Percentiles rank a stretch among this genome's conserved stretches.
These are phyloP conservation scores for Ploettnerulaceae sp. DNA, from an alignment of 2,329 filamentous ascomycete genomes.

Conservation along the genomic window DNA sequence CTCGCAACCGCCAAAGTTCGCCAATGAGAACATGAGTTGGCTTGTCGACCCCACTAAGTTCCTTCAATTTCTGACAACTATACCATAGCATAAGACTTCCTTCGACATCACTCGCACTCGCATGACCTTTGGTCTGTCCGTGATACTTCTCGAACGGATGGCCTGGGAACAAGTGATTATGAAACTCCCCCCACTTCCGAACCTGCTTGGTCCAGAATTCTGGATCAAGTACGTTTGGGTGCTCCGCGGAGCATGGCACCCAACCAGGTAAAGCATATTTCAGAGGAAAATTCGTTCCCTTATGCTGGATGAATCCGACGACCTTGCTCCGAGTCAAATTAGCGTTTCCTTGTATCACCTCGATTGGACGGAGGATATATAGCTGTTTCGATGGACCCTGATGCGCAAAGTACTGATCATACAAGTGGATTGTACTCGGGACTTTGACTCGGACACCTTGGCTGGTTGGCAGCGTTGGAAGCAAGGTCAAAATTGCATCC, in stretches of 20 bases:
- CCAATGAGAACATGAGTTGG: not conserved
- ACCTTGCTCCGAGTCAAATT: conserved; percentile 7
- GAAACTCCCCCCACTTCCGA: not conserved
- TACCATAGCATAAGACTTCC: conserved; percentile 9
- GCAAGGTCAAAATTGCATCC: not conserved
- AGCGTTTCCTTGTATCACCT: conserved; percentile 1
- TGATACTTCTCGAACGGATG: not conserved
- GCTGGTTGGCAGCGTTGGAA: not conserved
- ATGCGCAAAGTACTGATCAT: conserved; percentile 7
- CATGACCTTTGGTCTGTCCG: not conserved
- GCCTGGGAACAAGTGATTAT: conserved; percentile 1
- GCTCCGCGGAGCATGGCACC: not conserved
- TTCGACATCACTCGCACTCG: conserved; percentile 8
- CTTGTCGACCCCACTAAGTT: not conserved
- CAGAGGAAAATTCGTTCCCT: conserved; percentile 1
- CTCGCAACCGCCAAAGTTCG: not conserved
- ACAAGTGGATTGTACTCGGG: conserved; percentile 2
- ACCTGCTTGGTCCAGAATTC: conserved; percentile 8
- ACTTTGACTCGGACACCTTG: not conserved
- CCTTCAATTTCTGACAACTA: conserved; percentile 1
- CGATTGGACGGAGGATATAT: conserved; percentile 5
- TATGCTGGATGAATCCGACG: conserved; percentile 6
- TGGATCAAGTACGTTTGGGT: conserved; percentile 8
- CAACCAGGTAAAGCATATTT: conserved; percentile 8
- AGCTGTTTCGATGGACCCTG: not conserved